phyloP scores from a whole-genome alignment of 2,329 filamentous ascomycete genomes.

The Clarireedia monteithiana region DNA sequence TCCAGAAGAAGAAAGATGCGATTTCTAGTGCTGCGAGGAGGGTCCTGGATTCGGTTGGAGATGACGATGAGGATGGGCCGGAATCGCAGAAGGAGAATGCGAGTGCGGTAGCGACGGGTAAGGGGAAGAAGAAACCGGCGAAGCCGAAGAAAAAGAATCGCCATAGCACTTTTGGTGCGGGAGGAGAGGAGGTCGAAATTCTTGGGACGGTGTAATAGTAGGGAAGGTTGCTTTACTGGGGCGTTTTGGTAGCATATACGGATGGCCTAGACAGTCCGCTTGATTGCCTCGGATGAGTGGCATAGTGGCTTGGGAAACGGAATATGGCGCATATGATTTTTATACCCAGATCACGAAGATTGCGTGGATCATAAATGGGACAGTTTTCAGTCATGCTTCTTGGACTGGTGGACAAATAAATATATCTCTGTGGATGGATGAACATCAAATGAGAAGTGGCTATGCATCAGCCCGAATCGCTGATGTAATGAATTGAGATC shows the following conservation, averaged over 20 bases:
- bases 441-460: no score
- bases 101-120: neutral
- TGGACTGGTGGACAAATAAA: neutral
- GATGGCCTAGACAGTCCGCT: neutral
- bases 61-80: slow-evolving; percentile 13
- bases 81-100: slow-evolving; percentile 9
- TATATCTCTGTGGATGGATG: neutral
- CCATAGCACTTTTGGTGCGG: slow-evolving; percentile 19
- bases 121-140: slow-evolving; percentile 12
- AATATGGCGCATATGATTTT: neutral
- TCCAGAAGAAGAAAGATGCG: slow-evolving; percentile 23
- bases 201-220: slow-evolving; percentile 13
- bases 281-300: neutral
- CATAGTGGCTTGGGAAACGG: no score
- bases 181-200: slow-evolving; percentile 27
- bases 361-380: neutral
- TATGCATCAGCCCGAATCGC: no score
- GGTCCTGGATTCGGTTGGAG: slow-evolving; percentile 10
- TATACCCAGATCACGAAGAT: slow-evolving; percentile 5
- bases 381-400: neutral
- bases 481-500: no score
- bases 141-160: slow-evolving; percentile 25
- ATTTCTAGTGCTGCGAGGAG: slow-evolving; percentile 17
- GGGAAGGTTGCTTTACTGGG: neutral
- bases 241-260: neutral